These are phyloP conservation scores for Buxus sempervirens DNA, from an alignment of 164 flowering plant genomes.

Conservation along the genomic window DNA sequence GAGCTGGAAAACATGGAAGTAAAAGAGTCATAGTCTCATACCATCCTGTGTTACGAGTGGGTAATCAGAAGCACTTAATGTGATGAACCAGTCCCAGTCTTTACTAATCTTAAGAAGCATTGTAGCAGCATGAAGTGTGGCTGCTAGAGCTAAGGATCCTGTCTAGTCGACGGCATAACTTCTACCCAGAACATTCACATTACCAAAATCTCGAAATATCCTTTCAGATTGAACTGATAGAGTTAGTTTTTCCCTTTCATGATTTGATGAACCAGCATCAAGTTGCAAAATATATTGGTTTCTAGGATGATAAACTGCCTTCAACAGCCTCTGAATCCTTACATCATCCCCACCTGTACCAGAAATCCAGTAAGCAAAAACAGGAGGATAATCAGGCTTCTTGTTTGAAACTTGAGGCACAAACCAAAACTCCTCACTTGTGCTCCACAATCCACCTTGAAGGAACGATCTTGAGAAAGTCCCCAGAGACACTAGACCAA, in stretches of 20 bases:
- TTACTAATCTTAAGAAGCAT: slow-evolving; percentile 31
- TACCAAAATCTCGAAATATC: slow-evolving; percentile 32
- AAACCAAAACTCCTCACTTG: slow-evolving; percentile 6
- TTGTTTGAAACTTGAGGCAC: slow-evolving; percentile 14
- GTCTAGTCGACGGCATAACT: slow-evolving; percentile 27
- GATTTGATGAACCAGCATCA: slow-evolving; percentile 23
- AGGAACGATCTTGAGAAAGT: slow-evolving; percentile 12
- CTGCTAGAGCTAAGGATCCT: slow-evolving; percentile 44
- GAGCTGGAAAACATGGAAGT: background rate
- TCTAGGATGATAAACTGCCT: slow-evolving; percentile 55
- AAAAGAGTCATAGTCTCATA: slow-evolving; percentile 13
- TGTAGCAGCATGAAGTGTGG: slow-evolving; percentile 49
- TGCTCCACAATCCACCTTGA: background rate
- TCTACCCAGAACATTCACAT: slow-evolving; percentile 42
- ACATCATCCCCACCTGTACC: slow-evolving; percentile 36
- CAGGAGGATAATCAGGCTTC: slow-evolving; percentile 37
- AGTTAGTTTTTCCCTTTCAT: slow-evolving; percentile 36
- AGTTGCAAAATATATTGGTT: slow-evolving; percentile 48
- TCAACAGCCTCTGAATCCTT: slow-evolving; percentile 37
- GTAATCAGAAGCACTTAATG: slow-evolving; percentile 48
- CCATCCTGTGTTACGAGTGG: slow-evolving; percentile 59
- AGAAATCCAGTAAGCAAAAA: slow-evolving; percentile 45
- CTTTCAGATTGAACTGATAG: slow-evolving; percentile 20
- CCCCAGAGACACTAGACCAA: slow-evolving; percentile 13
- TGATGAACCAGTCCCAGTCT: slow-evolving; percentile 56